A percentile compares a stretch with the other conserved stretches of the same genome.
Conservation (phyloP, 176 grass and related monocot genomes). For the Oryza punctata region DNA sequence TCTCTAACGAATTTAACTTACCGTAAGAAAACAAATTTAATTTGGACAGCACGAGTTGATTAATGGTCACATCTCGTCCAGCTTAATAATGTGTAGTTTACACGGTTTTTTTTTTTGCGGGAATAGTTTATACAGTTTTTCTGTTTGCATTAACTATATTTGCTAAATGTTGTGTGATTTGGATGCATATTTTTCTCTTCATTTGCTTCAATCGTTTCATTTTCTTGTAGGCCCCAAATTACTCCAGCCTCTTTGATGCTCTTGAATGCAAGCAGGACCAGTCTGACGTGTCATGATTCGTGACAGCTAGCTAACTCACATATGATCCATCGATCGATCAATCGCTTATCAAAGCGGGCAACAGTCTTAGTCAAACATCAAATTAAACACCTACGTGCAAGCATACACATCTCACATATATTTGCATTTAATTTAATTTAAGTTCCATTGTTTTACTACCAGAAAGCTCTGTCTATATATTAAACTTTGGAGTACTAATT, state of each 20-base stretch:
- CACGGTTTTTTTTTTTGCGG: too few species aligned
- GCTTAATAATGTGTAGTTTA: too few species aligned
- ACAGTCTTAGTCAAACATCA: not conserved
- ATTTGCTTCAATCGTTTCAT: not conserved
- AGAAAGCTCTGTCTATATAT: not conserved
- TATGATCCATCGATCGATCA: not conserved
- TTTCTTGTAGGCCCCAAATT: not conserved
- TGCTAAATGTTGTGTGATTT: not conserved
- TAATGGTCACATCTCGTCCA: too few species aligned
- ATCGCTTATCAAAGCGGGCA: not conserved
- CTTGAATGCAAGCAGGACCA: not conserved
- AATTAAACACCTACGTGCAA: not conserved
- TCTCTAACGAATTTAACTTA: too few species aligned
- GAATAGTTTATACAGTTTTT: too few species aligned
- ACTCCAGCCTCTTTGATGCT: not conserved
- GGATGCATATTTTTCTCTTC: not conserved
- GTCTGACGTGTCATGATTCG: not conserved
- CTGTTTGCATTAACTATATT: not conserved
- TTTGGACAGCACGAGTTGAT: too few species aligned
- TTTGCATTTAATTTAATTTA: not conserved
- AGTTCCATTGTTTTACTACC: not conserved
- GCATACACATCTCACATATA: not conserved
- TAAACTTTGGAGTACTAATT: not conserved
- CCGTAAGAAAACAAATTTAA: too few species aligned
- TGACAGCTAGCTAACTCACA: not conserved